phyloP scores from a whole-genome alignment of 345 rosid species.

The Linum usitatissimum region DNA sequence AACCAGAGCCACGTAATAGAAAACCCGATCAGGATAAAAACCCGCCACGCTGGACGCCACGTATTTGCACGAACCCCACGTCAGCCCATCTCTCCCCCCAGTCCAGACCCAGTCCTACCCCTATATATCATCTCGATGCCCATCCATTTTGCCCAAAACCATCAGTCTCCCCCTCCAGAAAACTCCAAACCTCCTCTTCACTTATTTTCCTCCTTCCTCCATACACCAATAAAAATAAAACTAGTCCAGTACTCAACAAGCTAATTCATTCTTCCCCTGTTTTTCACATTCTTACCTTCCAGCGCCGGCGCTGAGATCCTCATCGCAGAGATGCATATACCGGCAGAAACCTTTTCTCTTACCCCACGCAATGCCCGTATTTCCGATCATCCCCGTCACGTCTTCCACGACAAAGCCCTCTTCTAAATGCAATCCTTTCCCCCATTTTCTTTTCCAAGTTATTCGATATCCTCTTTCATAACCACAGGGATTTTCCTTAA shows the following conservation, averaged over 20 bases:
- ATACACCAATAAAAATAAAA: neutral
- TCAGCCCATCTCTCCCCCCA: slow-evolving; percentile 2
- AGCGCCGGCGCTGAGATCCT: slow-evolving; percentile 23
- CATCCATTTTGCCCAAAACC: slow-evolving; percentile 7
- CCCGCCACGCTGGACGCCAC: neutral
- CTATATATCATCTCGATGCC: slow-evolving; percentile 29
- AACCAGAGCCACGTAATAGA: neutral
- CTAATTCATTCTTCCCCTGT: neutral
- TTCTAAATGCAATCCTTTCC: neutral
- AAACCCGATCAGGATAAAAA: neutral
- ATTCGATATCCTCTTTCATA: neutral
- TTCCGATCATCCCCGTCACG: slow-evolving; percentile 61
- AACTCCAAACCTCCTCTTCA: neutral
- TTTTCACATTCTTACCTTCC: neutral
- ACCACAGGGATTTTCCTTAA: neutral
- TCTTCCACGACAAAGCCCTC: slow-evolving; percentile 40
- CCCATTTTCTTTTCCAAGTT: slow-evolving; percentile 4
- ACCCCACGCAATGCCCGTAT: slow-evolving; percentile 33
- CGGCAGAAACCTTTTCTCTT: slow-evolving; percentile 16
- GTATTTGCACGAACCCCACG: neutral
- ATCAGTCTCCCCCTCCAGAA: slow-evolving; percentile 15
- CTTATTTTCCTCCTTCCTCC: no score
- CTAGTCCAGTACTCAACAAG: neutral
- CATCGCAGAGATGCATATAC: slow-evolving; percentile 49
- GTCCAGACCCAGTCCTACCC: slow-evolving; percentile 11